These are phyloP conservation scores for Aspergillus sparsus DNA, from an alignment of 495 filamentous ascomycete species.

Conservation along the genomic window DNA sequence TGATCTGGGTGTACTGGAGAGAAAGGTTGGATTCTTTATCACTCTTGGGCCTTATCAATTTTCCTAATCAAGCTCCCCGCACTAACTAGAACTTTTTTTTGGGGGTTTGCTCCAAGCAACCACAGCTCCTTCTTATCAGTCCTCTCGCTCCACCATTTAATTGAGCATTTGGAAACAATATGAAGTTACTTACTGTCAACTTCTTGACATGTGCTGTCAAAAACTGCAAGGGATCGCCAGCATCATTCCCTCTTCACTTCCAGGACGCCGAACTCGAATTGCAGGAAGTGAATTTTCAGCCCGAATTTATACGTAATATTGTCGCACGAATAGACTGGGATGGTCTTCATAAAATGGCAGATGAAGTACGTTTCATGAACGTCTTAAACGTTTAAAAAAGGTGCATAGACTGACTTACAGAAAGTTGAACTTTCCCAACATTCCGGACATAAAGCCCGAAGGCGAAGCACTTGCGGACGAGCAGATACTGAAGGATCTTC, in stretches of 20 bases:
- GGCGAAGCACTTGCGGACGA: slow-evolving; percentile 60
- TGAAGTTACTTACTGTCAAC: slow-evolving; percentile 97
- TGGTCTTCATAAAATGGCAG: slow-evolving; percentile 67
- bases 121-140: not conserved
- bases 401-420: slow-evolving; percentile 10
- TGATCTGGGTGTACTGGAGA: too few relatives aligned
- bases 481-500: slow-evolving; percentile 71
- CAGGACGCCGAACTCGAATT: slow-evolving; percentile 85
- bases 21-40: too few relatives aligned
- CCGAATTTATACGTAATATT: slow-evolving; percentile 75
- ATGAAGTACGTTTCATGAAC: slow-evolving; percentile 61
- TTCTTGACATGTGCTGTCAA: slow-evolving; percentile 97
- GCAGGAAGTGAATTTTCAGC: slow-evolving; percentile 76
- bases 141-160: slow-evolving; percentile 12
- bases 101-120: not conserved
- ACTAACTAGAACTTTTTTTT: too few relatives aligned
- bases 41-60: too few relatives aligned
- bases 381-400: not conserved
- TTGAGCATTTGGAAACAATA: slow-evolving; percentile 1
- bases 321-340: slow-evolving; percentile 88
- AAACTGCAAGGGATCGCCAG: slow-evolving; percentile 75
- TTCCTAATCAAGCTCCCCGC: too few relatives aligned
- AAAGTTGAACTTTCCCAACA: slow-evolving; percentile 75
- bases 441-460: slow-evolving; percentile 66
- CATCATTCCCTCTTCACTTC: slow-evolving; percentile 87